These are phyloP conservation scores for Pulveroboletus sp. DNA, from an alignment of 768 basidiomycete species.

Conservation along the genomic window DNA sequence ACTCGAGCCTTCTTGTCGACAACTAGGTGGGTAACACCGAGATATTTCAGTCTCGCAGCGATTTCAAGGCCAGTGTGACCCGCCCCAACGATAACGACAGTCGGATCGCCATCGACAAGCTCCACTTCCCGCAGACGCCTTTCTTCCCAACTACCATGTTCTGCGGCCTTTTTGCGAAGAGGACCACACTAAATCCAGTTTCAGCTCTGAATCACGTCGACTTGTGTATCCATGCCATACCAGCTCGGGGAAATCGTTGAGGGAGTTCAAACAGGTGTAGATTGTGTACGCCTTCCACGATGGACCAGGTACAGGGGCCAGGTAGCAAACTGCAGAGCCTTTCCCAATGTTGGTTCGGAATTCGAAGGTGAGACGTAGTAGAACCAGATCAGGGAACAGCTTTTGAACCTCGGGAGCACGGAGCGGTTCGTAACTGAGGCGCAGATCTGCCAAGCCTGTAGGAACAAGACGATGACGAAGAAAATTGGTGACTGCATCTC, in stretches of 20 bases:
- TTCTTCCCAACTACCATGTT: slow-evolving; percentile 54
- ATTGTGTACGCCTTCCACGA: slow-evolving; percentile 58
- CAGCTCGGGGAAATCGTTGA: slow-evolving; percentile 53
- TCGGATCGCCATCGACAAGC: slow-evolving; percentile 47
- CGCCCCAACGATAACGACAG: slow-evolving; percentile 58
- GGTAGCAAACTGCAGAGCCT: slow-evolving; percentile 49
- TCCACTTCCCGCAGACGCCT: slow-evolving; percentile 39
- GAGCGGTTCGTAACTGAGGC: slow-evolving; percentile 21
- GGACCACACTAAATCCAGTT: slow-evolving; percentile 29
- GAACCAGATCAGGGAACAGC: slow-evolving; percentile 50
- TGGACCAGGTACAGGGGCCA: slow-evolving; percentile 41
- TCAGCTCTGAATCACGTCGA: neutral
- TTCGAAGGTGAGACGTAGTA: slow-evolving; percentile 52
- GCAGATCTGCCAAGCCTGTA: slow-evolving; percentile 15
- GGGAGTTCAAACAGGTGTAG: slow-evolving; percentile 55
- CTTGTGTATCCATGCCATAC: slow-evolving; percentile 6
- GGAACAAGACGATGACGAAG: slow-evolving; percentile 35
- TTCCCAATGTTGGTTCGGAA: slow-evolving; percentile 49
- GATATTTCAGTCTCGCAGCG: slow-evolving; percentile 59
- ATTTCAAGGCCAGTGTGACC: slow-evolving; percentile 64
- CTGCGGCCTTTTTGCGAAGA: slow-evolving; percentile 38
- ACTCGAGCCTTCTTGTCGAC: slow-evolving; percentile 50
- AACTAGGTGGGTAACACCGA: slow-evolving; percentile 51
- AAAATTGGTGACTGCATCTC: slow-evolving; percentile 34
- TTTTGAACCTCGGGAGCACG: slow-evolving; percentile 31